A percentile compares a stretch with the other conserved stretches of the same genome.
Evolutionary conservation across 2,329 filamentous ascomycete genomes (phyloP).

Genomic region (Aspergillus amoenus): DNA sequence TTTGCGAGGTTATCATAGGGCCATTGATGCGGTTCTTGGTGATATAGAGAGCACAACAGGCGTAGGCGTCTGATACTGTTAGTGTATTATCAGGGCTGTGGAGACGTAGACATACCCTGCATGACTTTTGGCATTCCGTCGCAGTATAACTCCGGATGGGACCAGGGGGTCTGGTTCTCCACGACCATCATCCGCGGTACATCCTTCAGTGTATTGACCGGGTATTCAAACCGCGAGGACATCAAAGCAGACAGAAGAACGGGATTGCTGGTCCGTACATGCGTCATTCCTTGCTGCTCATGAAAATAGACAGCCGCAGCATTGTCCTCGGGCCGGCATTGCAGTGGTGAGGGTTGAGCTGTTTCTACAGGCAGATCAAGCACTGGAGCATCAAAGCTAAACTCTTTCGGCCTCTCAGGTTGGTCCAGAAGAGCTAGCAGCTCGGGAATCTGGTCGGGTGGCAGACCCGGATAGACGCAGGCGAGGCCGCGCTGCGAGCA

Average conservation of each 20-base stretch:
- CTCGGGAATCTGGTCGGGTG: conserved; percentile 10
- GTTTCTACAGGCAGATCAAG: not conserved
- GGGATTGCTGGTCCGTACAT: conserved; percentile 1
- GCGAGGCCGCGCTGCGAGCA: conserved; percentile 50
- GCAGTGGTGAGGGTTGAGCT: not conserved
- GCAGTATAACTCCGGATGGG: conserved; percentile 53
- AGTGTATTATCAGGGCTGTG: not conserved
- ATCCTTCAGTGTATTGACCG: conserved; percentile 48
- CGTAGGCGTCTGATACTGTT: conserved; percentile 48
- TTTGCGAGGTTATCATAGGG: conserved; percentile 49
- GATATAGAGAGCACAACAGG: conserved; percentile 55
- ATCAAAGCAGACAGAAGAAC: conserved; percentile 21
- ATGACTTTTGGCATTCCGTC: conserved; percentile 53
- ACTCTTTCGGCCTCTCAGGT: not conserved
- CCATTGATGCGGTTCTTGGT: conserved; percentile 51
- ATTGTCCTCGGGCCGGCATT: not conserved
- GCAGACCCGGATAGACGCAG: conserved; percentile 48
- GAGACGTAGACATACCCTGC: conserved; percentile 41
- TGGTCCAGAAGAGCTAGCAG: not conserved
- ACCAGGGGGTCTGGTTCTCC: conserved; percentile 55
- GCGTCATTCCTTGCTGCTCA: not conserved
- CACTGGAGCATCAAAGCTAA: not conserved
- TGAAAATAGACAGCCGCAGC: not conserved
- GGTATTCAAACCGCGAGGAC: conserved; percentile 29
- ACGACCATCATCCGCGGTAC: conserved; percentile 48